A percentile compares a stretch with the other conserved stretches of the same genome.
These are phyloP conservation scores for Encephalitozoon romaleae DNA, from an alignment of 371 early-diverging fungal species.

Conservation along the genomic window DNA sequence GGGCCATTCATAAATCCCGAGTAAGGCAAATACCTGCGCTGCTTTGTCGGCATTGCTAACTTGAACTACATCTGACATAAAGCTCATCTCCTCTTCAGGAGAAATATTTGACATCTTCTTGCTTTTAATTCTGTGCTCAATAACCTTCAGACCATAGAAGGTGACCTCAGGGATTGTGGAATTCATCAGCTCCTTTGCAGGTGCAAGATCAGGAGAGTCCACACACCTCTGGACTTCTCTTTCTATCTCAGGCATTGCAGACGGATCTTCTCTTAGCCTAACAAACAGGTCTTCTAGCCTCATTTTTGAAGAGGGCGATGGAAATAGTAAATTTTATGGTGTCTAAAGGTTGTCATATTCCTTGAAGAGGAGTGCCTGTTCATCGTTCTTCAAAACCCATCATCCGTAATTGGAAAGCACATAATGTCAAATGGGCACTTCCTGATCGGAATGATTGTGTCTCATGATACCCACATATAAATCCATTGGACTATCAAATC, in stretches of 20 bases:
- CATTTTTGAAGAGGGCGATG: background rate
- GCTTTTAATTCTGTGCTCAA: conserved; percentile 34
- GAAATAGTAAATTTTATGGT: background rate
- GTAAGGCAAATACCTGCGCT: conserved; percentile 45
- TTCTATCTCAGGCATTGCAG: conserved; percentile 38
- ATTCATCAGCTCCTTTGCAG: background rate
- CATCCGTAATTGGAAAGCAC: background rate
- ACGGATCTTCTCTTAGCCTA: conserved; percentile 17
- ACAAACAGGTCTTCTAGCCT: conserved; percentile 24
- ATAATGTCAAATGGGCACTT: background rate
- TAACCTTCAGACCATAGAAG: conserved; percentile 42
- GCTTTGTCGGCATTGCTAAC: background rate
- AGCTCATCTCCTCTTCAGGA: conserved; percentile 18
- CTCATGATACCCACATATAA: background rate
- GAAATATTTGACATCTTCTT: background rate
- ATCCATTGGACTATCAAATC: background rate
- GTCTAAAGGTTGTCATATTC: background rate
- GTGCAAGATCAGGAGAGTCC: background rate
- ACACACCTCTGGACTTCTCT: conserved; percentile 30
- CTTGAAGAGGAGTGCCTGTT: background rate
- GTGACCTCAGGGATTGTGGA: conserved; percentile 2
- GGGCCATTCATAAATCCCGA: conserved; percentile 60
- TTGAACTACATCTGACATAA: conserved; percentile 4
- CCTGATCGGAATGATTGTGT: background rate
- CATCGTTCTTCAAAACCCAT: background rate